Evolutionary conservation across 352 stramenopile genomes (phyloP), one percentile per base, ranked within the genome.

Genomic region (Nothophytophthora sp.): DNA sequence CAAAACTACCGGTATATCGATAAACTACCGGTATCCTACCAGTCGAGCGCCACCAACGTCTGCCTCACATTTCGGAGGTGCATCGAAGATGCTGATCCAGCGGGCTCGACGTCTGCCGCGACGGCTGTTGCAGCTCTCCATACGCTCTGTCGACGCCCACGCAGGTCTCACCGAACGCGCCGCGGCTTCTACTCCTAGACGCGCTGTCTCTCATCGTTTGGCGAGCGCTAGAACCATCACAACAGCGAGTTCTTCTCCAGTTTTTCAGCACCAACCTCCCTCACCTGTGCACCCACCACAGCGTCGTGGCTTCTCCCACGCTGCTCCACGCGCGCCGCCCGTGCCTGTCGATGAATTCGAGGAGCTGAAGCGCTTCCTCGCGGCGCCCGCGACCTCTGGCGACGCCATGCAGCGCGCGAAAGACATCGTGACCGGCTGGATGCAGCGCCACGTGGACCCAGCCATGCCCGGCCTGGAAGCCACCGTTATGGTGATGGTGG

Each of bases 401-500:
- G 55, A 55, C 0, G 8, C 41, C 2, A 57, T 65, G 44, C 45
- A 66, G n/a, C 60, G 58, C 36, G 73, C 67, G 9, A 66, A 61
- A 43, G 60, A 68, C 29, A 75, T 86, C 32, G 75, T 91, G 0
- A 37, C 23, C 0, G 38, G 27, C 1, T 86, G 83, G 64, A 75
- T 92, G 72, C 44, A 71, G 19, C 62, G 49, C n/a, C 72, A 88
- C 52, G 64, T 90, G 33, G 78, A 88, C 51, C 62, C 78, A 11
- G 50, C 55, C 18, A 92, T 90, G 76, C 73, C 70, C 22, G 81
- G 81, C 6, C 75, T 88, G 53, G 81, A 92, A 28, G 76, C 81
- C 12, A 84, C 78, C 13, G 78, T 92, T 15, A 85, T 92, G 74
- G 73, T 80, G 52, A 92, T 92, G 81, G 72, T 90, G 18, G 76